Evolutionary conservation across 2,329 filamentous ascomycete genomes (phyloP), one percentile per base, ranked within the genome.

Genomic region (Trichothecium sympodiale): DNA sequence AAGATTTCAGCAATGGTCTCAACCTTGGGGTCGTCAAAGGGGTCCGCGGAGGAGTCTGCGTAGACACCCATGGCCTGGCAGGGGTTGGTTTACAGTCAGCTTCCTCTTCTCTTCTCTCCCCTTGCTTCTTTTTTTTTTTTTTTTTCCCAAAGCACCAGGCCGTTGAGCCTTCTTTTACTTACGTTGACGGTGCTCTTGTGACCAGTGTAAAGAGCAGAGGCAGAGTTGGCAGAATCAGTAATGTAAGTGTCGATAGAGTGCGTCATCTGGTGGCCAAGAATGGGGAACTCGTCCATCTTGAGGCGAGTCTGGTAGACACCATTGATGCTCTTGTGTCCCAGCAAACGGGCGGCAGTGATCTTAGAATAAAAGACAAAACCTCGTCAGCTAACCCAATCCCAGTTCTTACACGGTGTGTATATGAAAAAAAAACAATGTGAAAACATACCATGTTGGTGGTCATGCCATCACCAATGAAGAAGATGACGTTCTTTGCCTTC

Each of bases 221-320:
- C 84, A 5, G 80, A 86, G 61, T 91, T 91, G 59, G 85, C 85
- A 41, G 80, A 85, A 56, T 91, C 84, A 27, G 84, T 91, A 53
- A 91, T 89, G 67, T 83, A 89, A 34, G 69, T 77, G 61, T 89
- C 83, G 51, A 91, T 75, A 2, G 83, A 88, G 59, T 89, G 83
- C 9, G 84, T 88, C 79, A 91, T 89, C 60, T 89, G 84, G 56
- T 93, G 85, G 15, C 85, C 85, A 9, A 89, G 54, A n/a, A 88
- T 73, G 3, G 85, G 84, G 60, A 91, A 91, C 51, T 86, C 71
- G 62, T 93, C 85, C 65, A 93, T 67, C 51, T 76, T 69, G 69
- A 93, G 71, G 38, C 67, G 71, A 38, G 71, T 76, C 64, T 85
- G 78, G 57, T 89, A 93, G 56, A 82, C 83, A 46, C 85, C 85